Conservation (phyloP, 352 stramenopile species). For the Phytophthora litchii region DNA sequence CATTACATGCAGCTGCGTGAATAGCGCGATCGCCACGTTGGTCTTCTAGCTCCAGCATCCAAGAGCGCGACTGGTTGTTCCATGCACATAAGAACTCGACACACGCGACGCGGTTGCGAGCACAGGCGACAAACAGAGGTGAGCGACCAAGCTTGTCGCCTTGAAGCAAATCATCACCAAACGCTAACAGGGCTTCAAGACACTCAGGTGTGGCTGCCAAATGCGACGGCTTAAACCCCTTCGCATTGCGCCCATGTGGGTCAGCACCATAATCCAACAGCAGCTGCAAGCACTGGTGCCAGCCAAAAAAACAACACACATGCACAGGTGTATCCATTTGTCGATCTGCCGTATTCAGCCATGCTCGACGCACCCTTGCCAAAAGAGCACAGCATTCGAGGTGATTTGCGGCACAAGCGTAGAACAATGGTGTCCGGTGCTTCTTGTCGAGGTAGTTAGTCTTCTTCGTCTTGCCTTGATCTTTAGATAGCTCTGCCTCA, state of each 20-base stretch:
- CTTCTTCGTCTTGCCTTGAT: conserved; percentile 16
- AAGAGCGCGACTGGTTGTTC: conserved; percentile 67
- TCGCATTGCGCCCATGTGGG: conserved; percentile 66
- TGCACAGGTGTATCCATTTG: conserved; percentile 74
- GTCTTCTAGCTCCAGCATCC: conserved; percentile 76
- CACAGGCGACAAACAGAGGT: conserved; percentile 69
- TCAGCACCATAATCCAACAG: conserved; percentile 61
- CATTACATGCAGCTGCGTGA: conserved; percentile 68
- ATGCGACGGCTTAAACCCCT: conserved; percentile 72
- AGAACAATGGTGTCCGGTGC: conserved; percentile 69
- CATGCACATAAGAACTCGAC: conserved; percentile 68
- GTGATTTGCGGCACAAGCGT: conserved; percentile 58
- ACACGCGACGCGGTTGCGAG: conserved; percentile 52
- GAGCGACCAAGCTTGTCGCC: conserved; percentile 69
- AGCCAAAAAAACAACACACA: conserved; percentile 75
- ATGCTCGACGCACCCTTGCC: conserved; percentile 39
- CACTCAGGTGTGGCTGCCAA: conserved; percentile 62
- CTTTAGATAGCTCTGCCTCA: background rate
- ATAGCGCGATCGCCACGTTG: conserved; percentile 62
- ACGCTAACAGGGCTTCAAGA: conserved; percentile 56
- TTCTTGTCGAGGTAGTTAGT: conserved; percentile 57
- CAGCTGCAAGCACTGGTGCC: conserved; percentile 50
- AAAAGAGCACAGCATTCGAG: conserved; percentile 55
- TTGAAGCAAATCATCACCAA: conserved; percentile 66
- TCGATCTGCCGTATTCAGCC: conserved; percentile 58